Evolutionary conservation across 805 yeast genomes (phyloP), one percentile per base, ranked within the genome.

Genomic region (Pichia nanzhaoensis): DNA sequence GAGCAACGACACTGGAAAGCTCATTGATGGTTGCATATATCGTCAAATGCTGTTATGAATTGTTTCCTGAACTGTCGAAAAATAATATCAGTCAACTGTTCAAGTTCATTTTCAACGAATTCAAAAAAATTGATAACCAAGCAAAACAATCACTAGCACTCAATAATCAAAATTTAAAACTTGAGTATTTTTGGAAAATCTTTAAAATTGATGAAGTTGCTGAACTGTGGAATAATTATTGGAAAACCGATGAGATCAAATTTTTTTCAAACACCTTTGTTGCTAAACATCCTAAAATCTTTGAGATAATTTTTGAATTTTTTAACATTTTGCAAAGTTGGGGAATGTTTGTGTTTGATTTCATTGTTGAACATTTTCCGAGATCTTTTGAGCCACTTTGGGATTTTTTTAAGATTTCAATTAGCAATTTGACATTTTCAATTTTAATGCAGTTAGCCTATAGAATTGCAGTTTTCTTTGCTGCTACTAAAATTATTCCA

Each of bases 401-500:
- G 75, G 78, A 73, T 47, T 75, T 74, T 51, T 65, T 75, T 44
- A 66, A 73, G 27, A 63, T 70, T 54, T 70, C 79, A n/a, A 64
- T 70, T 34, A 69, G 67, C 43, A 84, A 90, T 27, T 68, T 89
- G 44, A 83, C 95, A 0, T 78, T 95, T 8, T 85, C 95, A 6
- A 81, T 93, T 20, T 67, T 87, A 22, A 71, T 89, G 21, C 89
- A 89, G 54, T 68, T 93, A 55, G 86, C 89, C 2, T 91, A 86
- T 59, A 75, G 99, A 55, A 79, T 91, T 18, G 74, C 85, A 4
- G 95, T 90, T 10, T 88, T 91, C 56, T 72, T 71, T 59, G 88
- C 96, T 1, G 96, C 98, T 2, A 86, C 97, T 14, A 83, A 95
- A 59, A 89, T 93, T 50, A 87, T 93, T 18, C 99, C 99, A 2